These are phyloP conservation scores for Alternaria sp. DNA, from an alignment of 2,329 filamentous ascomycete genomes.

Conservation along the genomic window DNA sequence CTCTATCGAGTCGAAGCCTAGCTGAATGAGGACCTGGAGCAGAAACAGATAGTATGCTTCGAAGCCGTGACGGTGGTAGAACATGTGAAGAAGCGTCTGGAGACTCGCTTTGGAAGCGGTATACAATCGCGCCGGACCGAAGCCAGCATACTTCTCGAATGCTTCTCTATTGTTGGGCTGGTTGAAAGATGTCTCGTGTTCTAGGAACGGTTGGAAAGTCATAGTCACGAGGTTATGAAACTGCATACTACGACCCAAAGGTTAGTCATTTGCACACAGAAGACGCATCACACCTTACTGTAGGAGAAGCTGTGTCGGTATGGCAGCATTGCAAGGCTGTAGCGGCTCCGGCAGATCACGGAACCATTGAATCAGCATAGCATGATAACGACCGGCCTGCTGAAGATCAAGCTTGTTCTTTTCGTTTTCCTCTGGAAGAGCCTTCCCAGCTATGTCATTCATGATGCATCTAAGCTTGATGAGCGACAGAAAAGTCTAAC, in stretches of 20 bases:
- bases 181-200: background rate
- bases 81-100: conserved; percentile 12
- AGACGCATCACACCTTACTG: conserved; percentile 7
- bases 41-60: conserved; percentile 12
- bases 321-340: conserved; percentile 8
- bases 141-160: conserved; percentile 1
- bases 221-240: conserved; percentile 17
- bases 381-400: conserved; percentile 4
- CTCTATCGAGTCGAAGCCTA: conserved; percentile 12
- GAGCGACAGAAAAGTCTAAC: conserved; percentile 11
- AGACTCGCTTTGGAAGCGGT: conserved; percentile 12
- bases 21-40: conserved; percentile 14
- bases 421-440: conserved; percentile 1
- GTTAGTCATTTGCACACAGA: conserved; percentile 3
- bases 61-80: conserved; percentile 15
- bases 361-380: conserved; percentile 11
- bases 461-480: conserved; percentile 12
- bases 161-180: background rate
- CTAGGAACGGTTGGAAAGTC: conserved; percentile 12
- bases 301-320: conserved; percentile 16
- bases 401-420: conserved; percentile 4
- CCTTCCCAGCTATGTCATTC: conserved; percentile 16
- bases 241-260: conserved; percentile 7
- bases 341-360: conserved; percentile 5
- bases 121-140: background rate